Percentiles rank a stretch among this genome's conserved stretches.
Conservation (phyloP, 140 eudicot genomes). For the Flaveria floridana region DNA sequence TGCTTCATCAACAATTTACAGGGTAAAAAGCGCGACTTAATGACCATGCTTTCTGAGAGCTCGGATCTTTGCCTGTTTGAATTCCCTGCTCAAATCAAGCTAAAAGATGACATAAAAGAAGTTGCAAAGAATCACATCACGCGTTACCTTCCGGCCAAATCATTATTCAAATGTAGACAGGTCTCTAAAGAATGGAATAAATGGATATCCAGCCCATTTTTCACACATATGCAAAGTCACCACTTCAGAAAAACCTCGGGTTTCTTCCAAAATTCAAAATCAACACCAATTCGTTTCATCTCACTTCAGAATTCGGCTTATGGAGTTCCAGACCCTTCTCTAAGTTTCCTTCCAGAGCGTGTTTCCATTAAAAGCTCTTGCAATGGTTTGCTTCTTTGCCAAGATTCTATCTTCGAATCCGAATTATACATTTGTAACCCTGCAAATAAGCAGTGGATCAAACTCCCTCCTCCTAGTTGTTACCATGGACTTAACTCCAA, state of each 20-base stretch:
- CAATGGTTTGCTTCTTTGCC: slow-evolving; percentile 60
- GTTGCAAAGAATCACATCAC: slow-evolving; percentile 45
- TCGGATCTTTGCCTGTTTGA: neutral
- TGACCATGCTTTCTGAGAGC: slow-evolving; percentile 24
- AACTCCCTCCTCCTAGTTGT: slow-evolving; percentile 37
- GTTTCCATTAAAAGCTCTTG: slow-evolving; percentile 43
- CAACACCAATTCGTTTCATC: slow-evolving; percentile 16
- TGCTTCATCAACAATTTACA: slow-evolving; percentile 10
- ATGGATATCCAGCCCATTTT: slow-evolving; percentile 45
- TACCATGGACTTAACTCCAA: slow-evolving; percentile 41
- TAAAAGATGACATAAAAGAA: slow-evolving; percentile 38
- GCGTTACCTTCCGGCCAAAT: slow-evolving; percentile 61
- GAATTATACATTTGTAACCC: slow-evolving; percentile 58
- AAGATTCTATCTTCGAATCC: neutral
- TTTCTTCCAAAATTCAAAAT: slow-evolving; percentile 24
- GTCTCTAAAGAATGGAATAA: slow-evolving; percentile 52
- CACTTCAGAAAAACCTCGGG: slow-evolving; percentile 43
- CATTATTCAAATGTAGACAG: slow-evolving; percentile 39
- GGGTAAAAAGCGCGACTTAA: slow-evolving; percentile 27
- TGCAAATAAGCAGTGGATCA: slow-evolving; percentile 29
- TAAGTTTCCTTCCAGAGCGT: slow-evolving; percentile 32
- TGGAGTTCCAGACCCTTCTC: slow-evolving; percentile 50
- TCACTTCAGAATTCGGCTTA: slow-evolving; percentile 39
- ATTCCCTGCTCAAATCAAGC: slow-evolving; percentile 20
- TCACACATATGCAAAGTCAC: slow-evolving; percentile 41